A percentile compares a stretch with the other conserved stretches of the same genome.
These are phyloP conservation scores for Aotearoamyces nothofagi DNA, from an alignment of 2,329 filamentous ascomycete species.

Conservation along the genomic window DNA sequence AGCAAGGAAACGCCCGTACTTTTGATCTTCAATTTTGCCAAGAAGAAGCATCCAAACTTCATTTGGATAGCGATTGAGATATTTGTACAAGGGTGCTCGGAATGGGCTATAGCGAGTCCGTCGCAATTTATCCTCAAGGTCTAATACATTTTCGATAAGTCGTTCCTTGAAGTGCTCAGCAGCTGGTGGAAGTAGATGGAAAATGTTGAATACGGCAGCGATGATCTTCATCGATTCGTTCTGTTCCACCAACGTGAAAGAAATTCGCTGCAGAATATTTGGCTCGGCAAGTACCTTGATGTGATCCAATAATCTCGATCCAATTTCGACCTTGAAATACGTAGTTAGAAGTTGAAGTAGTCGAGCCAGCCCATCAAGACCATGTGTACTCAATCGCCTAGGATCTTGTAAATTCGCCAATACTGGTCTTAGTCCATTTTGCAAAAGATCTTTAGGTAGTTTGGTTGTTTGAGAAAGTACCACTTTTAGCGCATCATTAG, in stretches of 20 bases:
- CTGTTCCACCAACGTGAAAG: conserved; percentile 90
- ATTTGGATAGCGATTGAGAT: conserved; percentile 81
- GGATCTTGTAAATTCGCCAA: conserved; percentile 91
- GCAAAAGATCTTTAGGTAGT: conserved; percentile 84
- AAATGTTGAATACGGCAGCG: conserved; percentile 88
- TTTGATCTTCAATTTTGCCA: conserved; percentile 67
- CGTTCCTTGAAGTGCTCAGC: conserved; percentile 85
- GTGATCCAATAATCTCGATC: conserved; percentile 81
- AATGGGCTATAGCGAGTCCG: conserved; percentile 87
- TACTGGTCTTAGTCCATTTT: conserved; percentile 89
- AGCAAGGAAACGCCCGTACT: conserved; percentile 80
- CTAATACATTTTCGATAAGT: conserved; percentile 78
- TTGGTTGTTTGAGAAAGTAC: conserved; percentile 83
- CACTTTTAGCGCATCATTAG: conserved; percentile 77
- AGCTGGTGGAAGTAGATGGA: conserved; percentile 82
- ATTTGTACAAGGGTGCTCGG: conserved; percentile 77
- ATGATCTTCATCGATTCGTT: conserved; percentile 88
- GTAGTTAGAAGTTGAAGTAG: conserved; percentile 85
- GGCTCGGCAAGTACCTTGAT: conserved; percentile 82
- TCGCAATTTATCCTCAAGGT: conserved; percentile 71
- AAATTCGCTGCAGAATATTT: conserved; percentile 68
- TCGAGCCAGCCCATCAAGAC: conserved; percentile 79
- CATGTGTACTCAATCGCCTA: conserved; percentile 74
- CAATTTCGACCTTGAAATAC: conserved; percentile 99
- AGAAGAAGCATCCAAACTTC: conserved; percentile 74